Evolutionary conservation across 306 rosid genomes (phyloP), one percentile per base, ranked within the genome.

Genomic region (Sicyos baderoa): DNA sequence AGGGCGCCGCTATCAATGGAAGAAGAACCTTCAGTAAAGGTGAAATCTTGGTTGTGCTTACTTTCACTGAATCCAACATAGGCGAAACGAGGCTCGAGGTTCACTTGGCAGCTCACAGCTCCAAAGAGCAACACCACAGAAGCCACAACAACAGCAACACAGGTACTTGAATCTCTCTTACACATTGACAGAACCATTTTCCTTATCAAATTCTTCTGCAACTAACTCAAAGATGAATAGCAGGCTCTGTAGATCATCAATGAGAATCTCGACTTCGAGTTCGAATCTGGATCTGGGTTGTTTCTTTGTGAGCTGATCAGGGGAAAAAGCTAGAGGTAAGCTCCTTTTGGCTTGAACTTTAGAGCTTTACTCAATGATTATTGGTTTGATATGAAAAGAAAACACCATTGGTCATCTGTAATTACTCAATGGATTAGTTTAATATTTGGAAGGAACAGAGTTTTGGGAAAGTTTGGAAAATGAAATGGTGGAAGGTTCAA

Each of bases 1-100:
- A 84, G 87, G 13, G 85, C 87, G 13, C 44, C 15, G 0, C 0
- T 0, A 37, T 73, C 80, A 19, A 79, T 74, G 11, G 80, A 51
- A 11, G 88, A 51, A 8, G 83, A 73, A 9, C 23, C 21, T 15
- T 40, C 44, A 5, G 2, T 14, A 35, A 84, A 84, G 40, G 2
- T 4, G 3, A 4, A 0, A 0, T 15, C 0, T 5, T 23, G 15
- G 15, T 16, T 67, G 18, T 67, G 13, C 68, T 19, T 0, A n/a
- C 71, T 16, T 35, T 57, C 72, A 7, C 17, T 4, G 53, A 83
- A 80, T 2, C 2, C 9, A 18, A 0, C 3, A 57, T 58, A 80
- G 0, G 73, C 0, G 54, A 83, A 75, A 13, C 10, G 37, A 17
- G 0, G 59, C 27, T 9, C 27, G 17, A 23, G 72, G 15, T 7